These are phyloP conservation scores for Backusella liffmaniae DNA, from an alignment of 192 early-diverging fungal species.

Conservation along the genomic window DNA sequence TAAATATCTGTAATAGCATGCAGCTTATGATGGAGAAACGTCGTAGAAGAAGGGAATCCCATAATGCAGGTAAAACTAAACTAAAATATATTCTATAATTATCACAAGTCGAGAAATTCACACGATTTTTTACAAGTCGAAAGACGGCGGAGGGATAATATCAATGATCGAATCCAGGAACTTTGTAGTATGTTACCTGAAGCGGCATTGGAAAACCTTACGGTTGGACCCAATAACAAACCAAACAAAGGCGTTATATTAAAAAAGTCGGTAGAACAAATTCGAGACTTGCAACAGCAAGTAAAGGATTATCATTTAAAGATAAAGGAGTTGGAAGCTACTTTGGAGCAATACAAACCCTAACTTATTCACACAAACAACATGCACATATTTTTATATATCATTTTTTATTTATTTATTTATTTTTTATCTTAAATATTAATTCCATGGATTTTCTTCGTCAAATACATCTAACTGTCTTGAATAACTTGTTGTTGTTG, in stretches of 20 bases:
- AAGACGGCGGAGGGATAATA: slow-evolving; percentile 92
- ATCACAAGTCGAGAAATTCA: slow-evolving; percentile 3
- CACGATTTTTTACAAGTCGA: slow-evolving; percentile 61
- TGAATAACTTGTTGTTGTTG: neutral
- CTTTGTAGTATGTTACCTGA: slow-evolving; percentile 85
- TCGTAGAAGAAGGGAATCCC: slow-evolving; percentile 89
- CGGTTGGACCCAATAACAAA: slow-evolving; percentile 64
- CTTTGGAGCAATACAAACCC: slow-evolving; percentile 5
- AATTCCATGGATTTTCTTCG: slow-evolving; percentile 20
- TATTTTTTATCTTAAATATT: neutral
- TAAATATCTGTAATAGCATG: slow-evolving; percentile 23
- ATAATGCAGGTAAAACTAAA: slow-evolving; percentile 71
- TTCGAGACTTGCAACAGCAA: slow-evolving; percentile 45
- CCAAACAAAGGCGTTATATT: slow-evolving; percentile 95
- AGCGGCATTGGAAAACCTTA: slow-evolving; percentile 46
- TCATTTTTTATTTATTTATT: neutral
- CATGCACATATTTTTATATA: neutral
- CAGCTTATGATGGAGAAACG: slow-evolving; percentile 74
- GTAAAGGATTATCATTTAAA: slow-evolving; percentile 25
- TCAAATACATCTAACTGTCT: slow-evolving; percentile 10
- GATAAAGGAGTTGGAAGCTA: slow-evolving; percentile 32
- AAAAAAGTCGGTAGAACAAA: slow-evolving; percentile 91
- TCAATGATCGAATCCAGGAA: slow-evolving; percentile 98
- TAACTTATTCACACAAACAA: neutral
- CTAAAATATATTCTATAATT: neutral